Percentiles rank a stretch among this genome's conserved stretches.
Evolutionary conservation across 306 rosid species (phyloP).

Genomic region (Fragaria ananassa): DNA sequence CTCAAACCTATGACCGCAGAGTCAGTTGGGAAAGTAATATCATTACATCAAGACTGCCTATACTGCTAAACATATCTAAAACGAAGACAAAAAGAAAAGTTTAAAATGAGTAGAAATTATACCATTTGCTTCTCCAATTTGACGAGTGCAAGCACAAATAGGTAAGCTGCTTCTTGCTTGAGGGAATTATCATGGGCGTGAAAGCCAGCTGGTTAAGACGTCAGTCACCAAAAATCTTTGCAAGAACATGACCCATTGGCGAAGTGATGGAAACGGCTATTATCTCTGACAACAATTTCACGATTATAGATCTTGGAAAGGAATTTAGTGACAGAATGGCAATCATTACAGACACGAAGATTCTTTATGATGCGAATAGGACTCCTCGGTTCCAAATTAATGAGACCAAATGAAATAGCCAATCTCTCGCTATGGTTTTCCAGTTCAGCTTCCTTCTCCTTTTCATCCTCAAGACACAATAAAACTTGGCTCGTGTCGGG

Average conservation of each 20-base stretch:
- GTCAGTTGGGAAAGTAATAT: neutral
- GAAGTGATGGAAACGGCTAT: conserved; percentile 62
- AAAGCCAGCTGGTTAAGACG: neutral
- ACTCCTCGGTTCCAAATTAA: conserved; percentile 33
- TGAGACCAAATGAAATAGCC: conserved; percentile 59
- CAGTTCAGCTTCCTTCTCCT: conserved; percentile 48
- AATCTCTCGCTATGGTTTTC: conserved; percentile 60
- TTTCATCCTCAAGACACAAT: conserved; percentile 37
- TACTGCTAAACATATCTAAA: neutral
- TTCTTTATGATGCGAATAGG: conserved; percentile 55
- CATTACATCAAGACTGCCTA: conserved; percentile 2
- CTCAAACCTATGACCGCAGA: neutral
- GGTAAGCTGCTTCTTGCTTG: neutral
- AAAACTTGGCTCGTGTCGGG: conserved; percentile 63
- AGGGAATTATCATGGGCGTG: neutral
- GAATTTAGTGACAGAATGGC: conserved; percentile 51
- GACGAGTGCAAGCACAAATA: neutral
- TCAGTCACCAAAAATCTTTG: conserved; percentile 56
- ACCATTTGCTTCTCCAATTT: neutral
- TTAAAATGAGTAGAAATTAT: neutral
- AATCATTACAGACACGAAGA: conserved; percentile 56
- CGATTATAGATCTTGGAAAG: conserved; percentile 42
- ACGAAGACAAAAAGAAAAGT: neutral
- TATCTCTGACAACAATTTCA: conserved; percentile 62
- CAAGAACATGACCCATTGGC: conserved; percentile 57